phyloP scores from a whole-genome alignment of 108 stramenopile genomes.

The Epipyxis sp. region DNA sequence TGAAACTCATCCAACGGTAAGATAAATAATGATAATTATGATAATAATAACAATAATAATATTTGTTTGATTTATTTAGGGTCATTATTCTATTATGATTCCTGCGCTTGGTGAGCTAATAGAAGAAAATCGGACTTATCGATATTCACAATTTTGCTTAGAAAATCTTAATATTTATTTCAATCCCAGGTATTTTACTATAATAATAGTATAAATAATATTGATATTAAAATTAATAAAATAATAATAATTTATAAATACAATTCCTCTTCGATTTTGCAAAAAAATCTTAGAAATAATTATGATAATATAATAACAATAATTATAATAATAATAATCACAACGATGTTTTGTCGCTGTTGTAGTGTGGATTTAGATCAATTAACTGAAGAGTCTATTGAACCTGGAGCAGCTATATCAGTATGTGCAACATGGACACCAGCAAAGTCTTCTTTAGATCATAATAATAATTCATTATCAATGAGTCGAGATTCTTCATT shows the following conservation, averaged over 20 bases:
- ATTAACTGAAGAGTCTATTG: not conserved
- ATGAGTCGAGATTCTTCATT: no score
- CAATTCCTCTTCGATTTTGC: no score
- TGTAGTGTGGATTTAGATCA: no score
- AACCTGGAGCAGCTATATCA: not conserved
- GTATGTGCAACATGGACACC: not conserved
- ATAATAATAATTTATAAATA: no score
- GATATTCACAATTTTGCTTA: not conserved
- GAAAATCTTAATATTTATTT: not conserved
- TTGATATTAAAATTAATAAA: no score
- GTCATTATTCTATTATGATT: not conserved
- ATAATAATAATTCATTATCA: no score
- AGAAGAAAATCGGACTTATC: not conserved
- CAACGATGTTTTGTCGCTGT: no score
- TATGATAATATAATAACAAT: no score
- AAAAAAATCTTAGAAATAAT: no score
- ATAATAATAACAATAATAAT: not conserved
- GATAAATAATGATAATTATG: no score
- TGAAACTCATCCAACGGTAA: constrained; percentile 13
- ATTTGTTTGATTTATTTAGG: not conserved
- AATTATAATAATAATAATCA: no score
- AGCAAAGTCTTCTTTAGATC: not conserved
- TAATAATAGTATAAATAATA: no score
- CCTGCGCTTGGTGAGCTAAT: not conserved
- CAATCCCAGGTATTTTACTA: not conserved